Base-by-base conservation (phyloP, 495 filamentous ascomycete genomes). In the Echria macrotheca region DNA sequence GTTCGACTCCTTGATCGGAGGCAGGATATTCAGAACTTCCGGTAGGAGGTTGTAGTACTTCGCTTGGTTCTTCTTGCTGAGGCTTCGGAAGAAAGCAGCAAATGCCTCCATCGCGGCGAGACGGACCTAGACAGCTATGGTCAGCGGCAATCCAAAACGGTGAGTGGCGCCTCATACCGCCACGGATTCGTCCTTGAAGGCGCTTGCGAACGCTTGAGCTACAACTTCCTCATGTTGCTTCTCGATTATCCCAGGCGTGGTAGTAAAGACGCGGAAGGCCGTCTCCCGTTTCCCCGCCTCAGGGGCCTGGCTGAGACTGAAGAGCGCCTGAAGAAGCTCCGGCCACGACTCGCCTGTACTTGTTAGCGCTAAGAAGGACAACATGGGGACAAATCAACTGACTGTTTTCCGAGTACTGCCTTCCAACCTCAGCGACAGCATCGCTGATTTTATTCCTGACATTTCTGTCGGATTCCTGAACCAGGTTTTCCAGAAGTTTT, bases 31-130 rank as follows among this genome's bases (percentile, higher is more conserved):
- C 25, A 99, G 81, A 22, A 97, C 81, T 42, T 94, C 84, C 28
- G 89, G 87, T 35, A 96, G 80, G 6, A 99, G 79, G 2, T 73
- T 66, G 65, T 87, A 91, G 70, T 93, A 97, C 61, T 93, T 91
- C 25, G 79, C 67, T 64, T 95, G 90, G 31, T 78, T 77, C 61
- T 90, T 94, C 73, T 93, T 96, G 57, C 73, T 71, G 52, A 97
- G 77, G 36, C 85, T 91, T 51, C 85, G 80, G 82, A 97, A 99
- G 69, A 97, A 95, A 0, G 91, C 84, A 11, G 93, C 83, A 61
- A 96, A 97, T 8, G 94, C 94, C 57, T 96, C 89, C 85, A 97
- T 91, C 44, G 94, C 89, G 26, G 91, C 82, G 50, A 97, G 82
- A 37, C 90, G 85, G 39, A 95, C 88, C 80, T 87, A 57, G 22